Conservation (phyloP, 2,329 filamentous ascomycete genomes). For the Bipolaris gigantea region DNA sequence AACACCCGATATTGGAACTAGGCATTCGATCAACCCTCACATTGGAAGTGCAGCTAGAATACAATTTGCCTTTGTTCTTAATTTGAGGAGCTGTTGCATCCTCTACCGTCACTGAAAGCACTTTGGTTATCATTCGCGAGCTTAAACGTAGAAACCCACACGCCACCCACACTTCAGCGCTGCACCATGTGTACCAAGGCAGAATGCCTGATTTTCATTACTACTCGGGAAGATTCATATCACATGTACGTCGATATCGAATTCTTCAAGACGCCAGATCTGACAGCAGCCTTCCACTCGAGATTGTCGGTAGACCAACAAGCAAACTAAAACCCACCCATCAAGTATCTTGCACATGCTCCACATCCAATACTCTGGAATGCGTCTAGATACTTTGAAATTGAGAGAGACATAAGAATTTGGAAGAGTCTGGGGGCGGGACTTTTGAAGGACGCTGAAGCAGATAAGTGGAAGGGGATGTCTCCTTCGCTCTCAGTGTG, state of each 20-base stretch:
- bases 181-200: background rate
- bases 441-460: background rate
- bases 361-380: background rate
- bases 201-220: background rate
- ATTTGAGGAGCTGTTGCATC: background rate
- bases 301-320: background rate
- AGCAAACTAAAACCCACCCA: background rate
- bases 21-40: background rate
- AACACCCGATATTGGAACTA: background rate
- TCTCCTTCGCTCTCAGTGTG: background rate
- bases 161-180: background rate
- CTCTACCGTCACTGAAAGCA: background rate
- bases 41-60: background rate
- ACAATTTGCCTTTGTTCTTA: background rate
- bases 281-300: background rate
- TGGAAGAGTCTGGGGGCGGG: background rate
- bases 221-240: background rate
- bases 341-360: background rate
- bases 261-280: background rate
- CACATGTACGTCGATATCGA: background rate
- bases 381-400: background rate
- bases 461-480: background rate
- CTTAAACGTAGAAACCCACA: background rate
- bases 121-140: background rate
- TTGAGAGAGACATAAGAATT: background rate